Base-by-base conservation (phyloP, 2,329 filamentous ascomycete genomes). In the Cercospora sesami region DNA sequence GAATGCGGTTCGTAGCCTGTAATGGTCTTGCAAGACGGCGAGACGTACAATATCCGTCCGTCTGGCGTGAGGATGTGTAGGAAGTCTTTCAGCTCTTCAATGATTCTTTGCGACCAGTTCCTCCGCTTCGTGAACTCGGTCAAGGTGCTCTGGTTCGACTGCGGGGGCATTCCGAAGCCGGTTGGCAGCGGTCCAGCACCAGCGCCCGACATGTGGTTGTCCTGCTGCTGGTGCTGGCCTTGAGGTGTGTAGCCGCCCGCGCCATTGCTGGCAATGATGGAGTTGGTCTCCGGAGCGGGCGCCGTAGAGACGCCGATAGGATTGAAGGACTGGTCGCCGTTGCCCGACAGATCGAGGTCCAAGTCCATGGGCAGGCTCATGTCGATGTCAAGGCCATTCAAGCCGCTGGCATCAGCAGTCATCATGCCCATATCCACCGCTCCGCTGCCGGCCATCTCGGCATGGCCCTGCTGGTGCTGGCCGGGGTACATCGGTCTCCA, bases 41-140 rank as follows among this genome's bases (percentile, higher is more conserved):
- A 96, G n/a, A 91, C 88, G 77, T 95, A 96, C 68, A 91, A 86
- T 74, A 98, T 90, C 71, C 91, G 88, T 42, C 93, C 93, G 74
- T 95, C 90, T 26, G 92, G 87, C 58, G 93, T 93, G 62, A 98
- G 86, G 68, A 98, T 93, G 77, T 96, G 90, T 65, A 97, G 81
- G 73, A 97, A 88, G 79, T 97, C 94, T 77, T 90, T 91, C 73
- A 98, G 84, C 83, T 97, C 94, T 79, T 96, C 92, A 26, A 97
- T 87, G 12, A 97, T 90, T 72, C 92, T 90, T 78, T 94, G 91
- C 16, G 92, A 91, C 94, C 94, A 97, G 77, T 95, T 89, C 69
- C 86, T 81, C 67, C 88, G 82, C 78, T 89, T 89, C 16, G 86
- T 90, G 74, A 89, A 89, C 76, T 90, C 86, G 71, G 87, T 89